Base-by-base conservation (phyloP, 345 rosid genomes). In the Murraya paniculata region DNA sequence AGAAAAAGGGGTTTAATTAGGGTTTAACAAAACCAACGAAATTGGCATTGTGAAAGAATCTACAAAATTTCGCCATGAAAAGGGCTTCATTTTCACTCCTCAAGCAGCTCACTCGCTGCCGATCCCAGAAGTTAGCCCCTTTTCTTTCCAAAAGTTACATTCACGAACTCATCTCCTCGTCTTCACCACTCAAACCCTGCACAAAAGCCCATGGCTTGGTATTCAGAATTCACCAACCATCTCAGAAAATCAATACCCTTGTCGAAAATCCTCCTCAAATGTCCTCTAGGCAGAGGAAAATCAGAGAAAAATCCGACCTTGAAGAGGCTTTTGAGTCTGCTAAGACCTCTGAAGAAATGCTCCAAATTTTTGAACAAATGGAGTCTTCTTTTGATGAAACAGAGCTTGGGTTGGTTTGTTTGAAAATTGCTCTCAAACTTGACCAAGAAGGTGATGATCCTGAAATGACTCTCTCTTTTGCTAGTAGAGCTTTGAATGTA, bases 301-400 rank as follows among this genome's bases (percentile, higher is more conserved):
- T 85, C 66, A 85, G 84, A 38, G 91, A 88, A 79, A 96, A 84
- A 66, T 80, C 85, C 56, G 88, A 90, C 72, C 93, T 96, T 38
- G 98, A 96, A 53, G 97, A 91, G 71, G 90, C 90, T 64, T 94
- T 96, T 78, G 98, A 94, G 88, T 89, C 97, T 9, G 97, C 97
- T 2, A 81, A 72, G 58, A 92, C 94, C 18, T 59, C 90, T n/a
- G 92, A 89, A 67, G 93, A 92, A 73, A 92, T 92, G 97, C 85
- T 94, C 35, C 80, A 79, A 61, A 85, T 90, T 62, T 94, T 94
- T 81, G 83, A 88, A 80, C 79, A 81, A 62, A 96, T 94, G 98
- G 99, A 94, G 85, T 72, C 88, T 22, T 82, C 81, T 56, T 92
- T 91, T 81, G 85, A 90, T 25, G 97, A 88, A 71, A 84, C 83